phyloP scores from a whole-genome alignment of 306 rosid genomes.

The Bauhinia variegata region DNA sequence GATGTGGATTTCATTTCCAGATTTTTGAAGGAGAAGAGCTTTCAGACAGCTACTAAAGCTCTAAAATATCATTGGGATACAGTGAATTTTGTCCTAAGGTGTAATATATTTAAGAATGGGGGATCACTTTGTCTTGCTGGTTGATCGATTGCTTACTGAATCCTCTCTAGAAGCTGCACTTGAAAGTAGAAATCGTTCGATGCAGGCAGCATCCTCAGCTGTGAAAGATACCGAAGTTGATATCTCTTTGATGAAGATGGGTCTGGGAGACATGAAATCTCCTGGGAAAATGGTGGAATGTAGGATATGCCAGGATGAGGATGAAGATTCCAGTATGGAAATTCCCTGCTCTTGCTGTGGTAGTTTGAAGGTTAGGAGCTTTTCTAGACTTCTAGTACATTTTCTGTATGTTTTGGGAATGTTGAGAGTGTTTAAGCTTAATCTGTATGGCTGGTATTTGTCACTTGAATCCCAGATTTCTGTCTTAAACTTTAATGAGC shows the following conservation, averaged over 20 bases:
- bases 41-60: slow-evolving; percentile 20
- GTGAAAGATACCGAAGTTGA: slow-evolving; percentile 46
- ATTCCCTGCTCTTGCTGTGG: slow-evolving; percentile 97
- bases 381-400: neutral
- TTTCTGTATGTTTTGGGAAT: slow-evolving; percentile 10
- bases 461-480: slow-evolving; percentile 10
- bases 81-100: slow-evolving; percentile 26
- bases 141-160: slow-evolving; percentile 90
- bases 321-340: slow-evolving; percentile 88
- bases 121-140: slow-evolving; percentile 88
- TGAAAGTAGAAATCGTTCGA: slow-evolving; percentile 65
- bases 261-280: slow-evolving; percentile 41
- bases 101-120: slow-evolving; percentile 63
- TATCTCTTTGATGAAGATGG: slow-evolving; percentile 44
- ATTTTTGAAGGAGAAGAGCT: slow-evolving; percentile 38
- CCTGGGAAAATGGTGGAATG: slow-evolving; percentile 72
- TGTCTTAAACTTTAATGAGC: slow-evolving; percentile 14
- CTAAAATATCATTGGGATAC: slow-evolving; percentile 19
- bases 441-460: neutral
- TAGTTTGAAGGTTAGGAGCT: slow-evolving; percentile 78
- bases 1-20: slow-evolving; percentile 36
- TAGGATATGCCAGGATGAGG: slow-evolving; percentile 96
- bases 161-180: slow-evolving; percentile 92
- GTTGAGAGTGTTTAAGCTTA: neutral
- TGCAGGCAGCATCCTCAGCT: slow-evolving; percentile 64